Base-by-base conservation (phyloP, 78 protist genomes). In the Salpingoeca rosetta region DNA sequence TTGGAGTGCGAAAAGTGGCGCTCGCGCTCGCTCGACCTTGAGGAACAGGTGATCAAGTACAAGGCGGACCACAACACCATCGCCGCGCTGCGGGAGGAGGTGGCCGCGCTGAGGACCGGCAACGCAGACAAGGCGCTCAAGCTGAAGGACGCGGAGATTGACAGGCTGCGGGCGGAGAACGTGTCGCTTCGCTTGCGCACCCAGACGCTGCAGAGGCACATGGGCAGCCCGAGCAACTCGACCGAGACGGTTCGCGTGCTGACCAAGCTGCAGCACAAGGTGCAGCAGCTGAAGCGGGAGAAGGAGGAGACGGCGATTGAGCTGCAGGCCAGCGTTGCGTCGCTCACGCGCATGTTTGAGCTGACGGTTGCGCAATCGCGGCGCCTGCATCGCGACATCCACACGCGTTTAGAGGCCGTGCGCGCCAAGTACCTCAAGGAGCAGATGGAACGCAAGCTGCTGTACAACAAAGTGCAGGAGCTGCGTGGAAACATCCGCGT, bases 401-500 rank as follows among this genome's bases (percentile, higher is more conserved):
- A 35, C 42, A 3, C 2, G 12, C 39, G 12, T 12, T 24, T 76
- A 1, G 42, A 12, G 51, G 82, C 39, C 27, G 3, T 78, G 35
- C 17, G 37, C 37, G 57, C 44, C 12, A 78, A 78, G 82, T 78
- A 78, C 82, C 82, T 25, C 82, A 38, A 25, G n/a, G 82, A 78
- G 56, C 17, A 10, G 31, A 78, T 78, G 42, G 56, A 42, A 36
- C 82, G 82, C 12, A 22, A 38, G 7, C 57, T 42, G 27, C 82
- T 78, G 41, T 78, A 78, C 82, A 78, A 78, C 82, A 78, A 78
- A 38, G 31, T 85, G 73, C 82, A 80, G 51, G 91, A 91, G 84
- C 93, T 93, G 28, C 81, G 85, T 72, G 95, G 95, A 38, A 93
- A 90, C 83, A 90, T 93, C 74, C 87, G 95, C 35, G 93, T 93